Conservation (phyloP, 495 filamentous ascomycete species). For the Copromyces sp. region DNA sequence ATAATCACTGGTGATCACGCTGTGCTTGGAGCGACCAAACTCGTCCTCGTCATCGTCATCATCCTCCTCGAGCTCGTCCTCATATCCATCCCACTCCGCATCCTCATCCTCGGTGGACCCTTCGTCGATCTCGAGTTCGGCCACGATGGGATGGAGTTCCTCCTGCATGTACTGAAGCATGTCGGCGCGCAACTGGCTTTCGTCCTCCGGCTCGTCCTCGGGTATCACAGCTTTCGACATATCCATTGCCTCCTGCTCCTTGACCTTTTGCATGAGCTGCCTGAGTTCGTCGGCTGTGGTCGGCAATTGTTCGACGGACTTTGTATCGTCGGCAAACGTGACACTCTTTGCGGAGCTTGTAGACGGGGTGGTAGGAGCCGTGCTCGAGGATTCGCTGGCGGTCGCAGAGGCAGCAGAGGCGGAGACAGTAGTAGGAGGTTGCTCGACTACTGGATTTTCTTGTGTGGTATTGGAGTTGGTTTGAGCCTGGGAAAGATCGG, state of each 20-base stretch:
- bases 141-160: conserved; percentile 82
- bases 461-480: background rate
- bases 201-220: conserved; percentile 64
- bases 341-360: conserved; percentile 28
- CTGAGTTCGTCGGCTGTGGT: conserved; percentile 32
- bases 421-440: background rate
- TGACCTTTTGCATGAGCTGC: conserved; percentile 38
- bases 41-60: conserved; percentile 52
- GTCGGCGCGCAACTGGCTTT: conserved; percentile 68
- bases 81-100: conserved; percentile 33
- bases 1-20: conserved; percentile 60
- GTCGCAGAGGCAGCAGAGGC: background rate
- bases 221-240: conserved; percentile 37
- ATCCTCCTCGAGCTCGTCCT: conserved; percentile 44
- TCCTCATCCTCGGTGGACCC: conserved; percentile 50
- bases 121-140: conserved; percentile 82
- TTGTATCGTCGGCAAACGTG: conserved; percentile 47
- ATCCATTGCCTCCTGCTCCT: conserved; percentile 29
- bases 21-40: conserved; percentile 55
- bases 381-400: background rate
- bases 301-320: conserved; percentile 30
- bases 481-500: conserved; percentile 1
- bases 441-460: background rate
- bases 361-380: conserved; percentile 1
- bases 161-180: conserved; percentile 84